phyloP scores from a whole-genome alignment of 139 green algal genomes.

The Chlamydomonas sp. region DNA sequence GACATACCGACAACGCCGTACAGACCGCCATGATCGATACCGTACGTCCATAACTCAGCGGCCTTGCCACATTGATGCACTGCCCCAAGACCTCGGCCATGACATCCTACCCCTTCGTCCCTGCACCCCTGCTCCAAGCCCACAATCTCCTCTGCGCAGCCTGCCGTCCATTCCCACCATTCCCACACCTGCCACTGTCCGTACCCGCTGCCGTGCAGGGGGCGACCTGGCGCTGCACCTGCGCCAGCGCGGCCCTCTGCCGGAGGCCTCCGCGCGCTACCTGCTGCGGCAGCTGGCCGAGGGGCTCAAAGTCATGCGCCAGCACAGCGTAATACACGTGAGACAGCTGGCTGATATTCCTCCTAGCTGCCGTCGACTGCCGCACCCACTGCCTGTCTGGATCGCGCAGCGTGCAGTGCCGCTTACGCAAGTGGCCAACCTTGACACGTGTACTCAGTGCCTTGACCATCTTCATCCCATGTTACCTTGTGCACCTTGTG shows the following conservation, averaged over 20 bases:
- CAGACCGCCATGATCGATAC: no score
- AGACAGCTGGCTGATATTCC: conserved; percentile 13
- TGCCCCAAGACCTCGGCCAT: no score
- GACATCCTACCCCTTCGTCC: no score
- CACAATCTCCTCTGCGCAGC: no score
- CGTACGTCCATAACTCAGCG: no score
- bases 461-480: neutral
- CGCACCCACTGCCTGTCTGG: neutral
- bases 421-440: neutral
- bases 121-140: no score
- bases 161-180: no score
- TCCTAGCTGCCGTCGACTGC: neutral
- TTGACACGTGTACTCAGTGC: neutral
- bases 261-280: conserved; percentile 73
- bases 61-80: no score
- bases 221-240: conserved; percentile 92
- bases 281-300: conserved; percentile 89
- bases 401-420: neutral
- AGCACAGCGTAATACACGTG: conserved; percentile 90
- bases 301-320: conserved; percentile 87
- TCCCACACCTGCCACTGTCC: neutral
- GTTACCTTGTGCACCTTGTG: neutral
- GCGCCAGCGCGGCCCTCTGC: conserved; percentile 55
- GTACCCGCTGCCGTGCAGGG: conserved; percentile 47
- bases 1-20: no score